Evolutionary conservation across 805 yeast genomes (phyloP), one percentile per base, ranked within the genome.

Genomic region (Candida coleopterorum): DNA sequence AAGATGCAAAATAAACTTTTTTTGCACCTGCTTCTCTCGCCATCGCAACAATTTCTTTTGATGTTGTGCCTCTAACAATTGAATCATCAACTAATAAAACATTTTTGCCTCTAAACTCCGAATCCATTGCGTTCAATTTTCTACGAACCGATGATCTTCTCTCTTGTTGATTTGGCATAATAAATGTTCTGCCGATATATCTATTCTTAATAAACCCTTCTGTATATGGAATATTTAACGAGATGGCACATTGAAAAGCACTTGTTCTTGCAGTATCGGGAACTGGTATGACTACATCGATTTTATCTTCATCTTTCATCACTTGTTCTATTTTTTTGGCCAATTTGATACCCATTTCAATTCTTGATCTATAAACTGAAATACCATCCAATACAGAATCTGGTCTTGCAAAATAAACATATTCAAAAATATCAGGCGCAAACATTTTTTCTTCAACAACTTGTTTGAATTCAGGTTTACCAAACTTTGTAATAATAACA

Each of bases 21-120:
- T 76, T 80, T 30, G 98, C 98, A 40, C 98, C 98, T 4, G 97
- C 96, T 60, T 93, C 98, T 50, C 84, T 76, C n/a, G 98, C 98
- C 98, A 93, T 93, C 47, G 80, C 83, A 23, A 93, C 95, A 47
- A 93, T 93, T 66, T 93, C 98, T 58, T 78, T 84, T 6, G 97
- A 88, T 3, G 98, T 93, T 15, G 98, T 93, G 44, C 98, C 98
- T 58, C 98, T 79, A 8, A 93, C 98, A 46, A 93, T 90, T 18
- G 97, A 87, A 62, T 93, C 98, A 62, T 93, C 98, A 29, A 93
- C 97, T 37, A 93, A 73, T 45, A 93, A 68, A 16, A 93, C 97
- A 43, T 79, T 80, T 51, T 87, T 78, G 44, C 78, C 93, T 46
- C 75, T 74, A 58, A 93, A 93, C 64, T 93, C 98, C 31, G 85